phyloP scores from a whole-genome alignment of 768 basidiomycete species.

The Podaxis sp. region DNA sequence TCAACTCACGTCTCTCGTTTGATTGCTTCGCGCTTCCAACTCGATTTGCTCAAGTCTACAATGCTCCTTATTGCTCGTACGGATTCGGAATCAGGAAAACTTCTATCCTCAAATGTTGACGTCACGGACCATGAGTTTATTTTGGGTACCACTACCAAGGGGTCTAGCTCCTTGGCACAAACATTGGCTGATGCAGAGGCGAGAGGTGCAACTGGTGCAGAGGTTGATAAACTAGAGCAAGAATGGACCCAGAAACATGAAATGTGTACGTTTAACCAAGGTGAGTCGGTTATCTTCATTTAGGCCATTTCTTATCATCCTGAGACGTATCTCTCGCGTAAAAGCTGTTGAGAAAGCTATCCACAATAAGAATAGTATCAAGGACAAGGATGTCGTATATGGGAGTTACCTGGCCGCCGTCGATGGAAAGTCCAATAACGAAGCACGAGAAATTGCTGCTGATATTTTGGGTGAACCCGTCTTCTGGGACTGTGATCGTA shows the following conservation, averaged over 20 bases:
- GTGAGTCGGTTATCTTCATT: conserved; percentile 34
- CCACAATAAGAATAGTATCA: conserved; percentile 37
- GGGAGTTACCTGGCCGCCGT: conserved; percentile 58
- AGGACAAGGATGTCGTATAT: conserved; percentile 54
- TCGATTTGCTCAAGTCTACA: conserved; percentile 85
- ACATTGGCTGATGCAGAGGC: conserved; percentile 66
- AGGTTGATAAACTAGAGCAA: conserved; percentile 71
- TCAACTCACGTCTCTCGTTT: conserved; percentile 85
- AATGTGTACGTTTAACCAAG: conserved; percentile 83
- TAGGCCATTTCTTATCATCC: not conserved
- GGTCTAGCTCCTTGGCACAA: conserved; percentile 59
- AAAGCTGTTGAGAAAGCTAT: conserved; percentile 64
- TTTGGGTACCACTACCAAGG: conserved; percentile 53
- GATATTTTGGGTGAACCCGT: conserved; percentile 69
- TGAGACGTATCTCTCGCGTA: conserved; percentile 6
- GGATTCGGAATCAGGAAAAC: conserved; percentile 84
- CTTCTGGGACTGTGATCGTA: conserved; percentile 90
- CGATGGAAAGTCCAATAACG: conserved; percentile 65
- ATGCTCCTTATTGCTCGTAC: conserved; percentile 91
- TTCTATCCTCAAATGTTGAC: conserved; percentile 84
- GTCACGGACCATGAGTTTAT: conserved; percentile 79
- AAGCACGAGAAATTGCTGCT: conserved; percentile 70
- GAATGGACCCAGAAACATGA: conserved; percentile 70
- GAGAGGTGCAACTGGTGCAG: conserved; percentile 58
- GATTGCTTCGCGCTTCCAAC: conserved; percentile 83